Evolutionary conservation across 768 basidiomycete species (phyloP).

Genomic region (Gymnopilus dilepis): DNA sequence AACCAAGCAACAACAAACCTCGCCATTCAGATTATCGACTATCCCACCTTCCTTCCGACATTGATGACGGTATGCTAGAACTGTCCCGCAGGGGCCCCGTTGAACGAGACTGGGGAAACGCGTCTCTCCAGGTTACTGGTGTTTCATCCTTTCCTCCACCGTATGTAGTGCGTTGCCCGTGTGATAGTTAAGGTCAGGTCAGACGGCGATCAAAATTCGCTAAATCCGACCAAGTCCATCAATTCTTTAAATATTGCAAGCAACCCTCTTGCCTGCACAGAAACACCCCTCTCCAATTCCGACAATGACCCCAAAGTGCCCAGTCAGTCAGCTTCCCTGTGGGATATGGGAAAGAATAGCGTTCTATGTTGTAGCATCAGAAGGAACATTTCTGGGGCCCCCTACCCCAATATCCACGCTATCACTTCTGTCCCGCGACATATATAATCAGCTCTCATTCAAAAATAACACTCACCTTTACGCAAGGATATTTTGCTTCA

Average conservation of each 20-base stretch:
- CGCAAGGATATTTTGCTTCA: conserved; percentile 48
- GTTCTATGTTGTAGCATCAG: conserved; percentile 34
- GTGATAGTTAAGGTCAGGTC: conserved; percentile 22
- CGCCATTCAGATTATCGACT: too few relatives aligned
- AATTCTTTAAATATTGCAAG: conserved; percentile 22
- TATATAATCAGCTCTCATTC: conserved; percentile 42
- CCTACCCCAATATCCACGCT: conserved; percentile 44
- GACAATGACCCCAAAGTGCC: conserved; percentile 21
- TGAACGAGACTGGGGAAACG: too few relatives aligned
- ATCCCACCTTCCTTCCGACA: too few relatives aligned
- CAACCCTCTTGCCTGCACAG: conserved; percentile 8
- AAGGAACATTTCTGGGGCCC: conserved; percentile 46
- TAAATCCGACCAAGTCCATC: conserved; percentile 19
- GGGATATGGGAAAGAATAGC: conserved; percentile 49
- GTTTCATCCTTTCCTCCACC: neutral
- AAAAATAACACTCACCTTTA: conserved; percentile 44
- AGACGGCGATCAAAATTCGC: conserved; percentile 36
- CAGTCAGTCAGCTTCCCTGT: conserved; percentile 27
- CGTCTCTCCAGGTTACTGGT: too few relatives aligned
- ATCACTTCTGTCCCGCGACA: conserved; percentile 40
- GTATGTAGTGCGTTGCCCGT: neutral
- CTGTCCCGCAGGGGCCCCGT: too few relatives aligned
- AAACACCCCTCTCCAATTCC: conserved; percentile 17
- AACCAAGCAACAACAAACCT: too few relatives aligned
- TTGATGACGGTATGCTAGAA: too few relatives aligned